Evolutionary conservation across 2,329 filamentous ascomycete species (phyloP).

Genomic region (Diaporthe australafricana): DNA sequence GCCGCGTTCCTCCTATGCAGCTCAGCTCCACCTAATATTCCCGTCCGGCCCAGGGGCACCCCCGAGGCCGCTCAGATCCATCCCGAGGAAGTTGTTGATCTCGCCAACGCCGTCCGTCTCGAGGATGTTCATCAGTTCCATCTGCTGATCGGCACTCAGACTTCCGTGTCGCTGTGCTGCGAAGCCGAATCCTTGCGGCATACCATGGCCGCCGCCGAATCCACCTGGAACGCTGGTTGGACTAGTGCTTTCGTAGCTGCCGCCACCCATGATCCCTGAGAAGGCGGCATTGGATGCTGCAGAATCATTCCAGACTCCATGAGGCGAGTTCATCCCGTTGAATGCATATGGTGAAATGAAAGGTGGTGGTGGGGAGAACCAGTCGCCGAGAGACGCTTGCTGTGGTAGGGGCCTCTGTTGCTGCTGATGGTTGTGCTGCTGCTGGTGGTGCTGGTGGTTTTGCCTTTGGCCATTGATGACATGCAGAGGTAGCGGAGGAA

Average conservation of each 20-base stretch:
- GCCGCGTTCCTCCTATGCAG: not conserved
- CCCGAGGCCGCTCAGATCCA: slow-evolving; percentile 48
- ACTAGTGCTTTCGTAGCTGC: slow-evolving; percentile 32
- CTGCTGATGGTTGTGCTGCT: slow-evolving; percentile 44
- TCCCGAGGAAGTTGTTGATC: slow-evolving; percentile 69
- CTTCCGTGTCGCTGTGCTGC: slow-evolving; percentile 70
- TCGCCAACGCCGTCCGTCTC: slow-evolving; percentile 75
- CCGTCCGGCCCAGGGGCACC: slow-evolving; percentile 36
- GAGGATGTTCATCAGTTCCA: slow-evolving; percentile 84
- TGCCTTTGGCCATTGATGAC: slow-evolving; percentile 34
- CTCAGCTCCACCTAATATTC: slow-evolving; percentile 37
- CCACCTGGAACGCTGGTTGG: slow-evolving; percentile 39
- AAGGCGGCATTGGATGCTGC: slow-evolving; percentile 42
- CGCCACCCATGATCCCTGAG: slow-evolving; percentile 40
- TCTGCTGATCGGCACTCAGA: slow-evolving; percentile 83
- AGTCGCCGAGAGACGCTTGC: slow-evolving; percentile 55
- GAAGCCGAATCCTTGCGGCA: slow-evolving; percentile 43
- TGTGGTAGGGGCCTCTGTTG: slow-evolving; percentile 58
- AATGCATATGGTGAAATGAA: slow-evolving; percentile 67
- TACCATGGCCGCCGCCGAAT: slow-evolving; percentile 41
- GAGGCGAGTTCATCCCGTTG: slow-evolving; percentile 49
- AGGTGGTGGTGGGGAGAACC: slow-evolving; percentile 65
- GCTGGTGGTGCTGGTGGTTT: slow-evolving; percentile 34
- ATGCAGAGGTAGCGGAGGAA: slow-evolving; percentile 53
- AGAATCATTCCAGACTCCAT: slow-evolving; percentile 54